These are phyloP conservation scores for Verticillium dahliae DNA, from an alignment of 2,329 filamentous ascomycete species.

Conservation along the genomic window DNA sequence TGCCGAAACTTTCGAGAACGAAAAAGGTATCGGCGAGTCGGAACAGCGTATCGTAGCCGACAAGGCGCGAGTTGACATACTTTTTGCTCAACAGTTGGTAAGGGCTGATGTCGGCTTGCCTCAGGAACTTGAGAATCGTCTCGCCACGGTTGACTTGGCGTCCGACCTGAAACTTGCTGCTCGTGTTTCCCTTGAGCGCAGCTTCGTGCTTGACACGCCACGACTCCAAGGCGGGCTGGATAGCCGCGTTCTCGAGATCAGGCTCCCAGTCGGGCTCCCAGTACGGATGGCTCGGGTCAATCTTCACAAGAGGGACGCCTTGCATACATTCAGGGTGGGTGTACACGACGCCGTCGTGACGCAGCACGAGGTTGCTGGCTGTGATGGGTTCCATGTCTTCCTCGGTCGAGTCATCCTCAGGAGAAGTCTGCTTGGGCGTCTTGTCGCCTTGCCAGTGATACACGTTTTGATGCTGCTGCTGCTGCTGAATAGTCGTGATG, in stretches of 20 bases:
- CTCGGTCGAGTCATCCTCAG: background rate
- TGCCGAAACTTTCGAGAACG: slow-evolving; percentile 32
- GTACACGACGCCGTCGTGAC: slow-evolving; percentile 41
- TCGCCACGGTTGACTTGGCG: slow-evolving; percentile 51
- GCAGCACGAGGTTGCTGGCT: slow-evolving; percentile 34
- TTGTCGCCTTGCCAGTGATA: background rate
- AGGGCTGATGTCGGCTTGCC: slow-evolving; percentile 44
- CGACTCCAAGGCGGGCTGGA: background rate
- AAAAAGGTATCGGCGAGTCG: slow-evolving; percentile 47
- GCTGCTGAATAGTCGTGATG: background rate
- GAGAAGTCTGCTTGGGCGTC: background rate
- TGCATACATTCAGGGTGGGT: slow-evolving; percentile 44
- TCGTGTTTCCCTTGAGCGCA: slow-evolving; percentile 18
- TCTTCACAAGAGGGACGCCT: slow-evolving; percentile 47
- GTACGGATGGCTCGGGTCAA: slow-evolving; percentile 42
- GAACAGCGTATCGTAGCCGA: slow-evolving; percentile 51
- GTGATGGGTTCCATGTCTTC: slow-evolving; percentile 24
- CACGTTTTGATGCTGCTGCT: background rate
- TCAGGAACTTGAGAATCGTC: slow-evolving; percentile 44
- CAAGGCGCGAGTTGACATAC: slow-evolving; percentile 36
- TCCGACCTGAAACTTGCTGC: slow-evolving; percentile 44
- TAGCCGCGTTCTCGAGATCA: slow-evolving; percentile 26
- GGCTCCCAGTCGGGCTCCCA: slow-evolving; percentile 49
- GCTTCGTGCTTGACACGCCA: slow-evolving; percentile 41
- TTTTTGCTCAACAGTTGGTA: slow-evolving; percentile 50